Conservation (phyloP, 257 asterid species). For the Forsythia suspensa region DNA sequence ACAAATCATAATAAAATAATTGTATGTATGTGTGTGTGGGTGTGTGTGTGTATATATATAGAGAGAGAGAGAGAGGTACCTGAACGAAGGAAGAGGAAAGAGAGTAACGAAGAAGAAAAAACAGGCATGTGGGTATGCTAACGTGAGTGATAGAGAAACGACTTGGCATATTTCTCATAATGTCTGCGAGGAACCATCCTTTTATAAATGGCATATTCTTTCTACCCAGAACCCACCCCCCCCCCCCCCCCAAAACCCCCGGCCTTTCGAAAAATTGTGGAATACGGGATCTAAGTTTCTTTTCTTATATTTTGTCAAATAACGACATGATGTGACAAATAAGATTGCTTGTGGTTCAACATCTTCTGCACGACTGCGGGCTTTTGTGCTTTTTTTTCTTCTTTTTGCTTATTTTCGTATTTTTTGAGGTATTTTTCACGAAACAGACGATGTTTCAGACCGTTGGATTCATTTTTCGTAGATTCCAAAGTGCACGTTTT, state of each 20-base stretch:
- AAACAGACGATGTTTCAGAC: too few species aligned
- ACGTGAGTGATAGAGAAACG: conserved; percentile 12
- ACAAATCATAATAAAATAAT: conserved; percentile 3
- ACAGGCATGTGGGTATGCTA: conserved; percentile 21
- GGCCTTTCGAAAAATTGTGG: too few species aligned
- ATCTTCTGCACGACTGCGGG: too few species aligned
- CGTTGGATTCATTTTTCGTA: background rate
- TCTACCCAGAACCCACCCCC: background rate
- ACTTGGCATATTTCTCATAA: background rate
- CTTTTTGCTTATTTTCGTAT: background rate
- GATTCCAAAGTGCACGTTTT: background rate
- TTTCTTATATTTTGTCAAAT: too few species aligned
- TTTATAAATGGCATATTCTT: background rate
- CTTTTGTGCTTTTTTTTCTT: too few species aligned
- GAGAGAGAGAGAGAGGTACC: conserved; percentile 18
- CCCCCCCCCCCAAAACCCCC: too few species aligned
- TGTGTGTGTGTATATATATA: background rate
- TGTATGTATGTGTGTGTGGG: background rate
- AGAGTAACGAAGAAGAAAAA: background rate
- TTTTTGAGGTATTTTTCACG: too few species aligned
- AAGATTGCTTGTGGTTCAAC: too few species aligned
- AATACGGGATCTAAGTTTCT: too few species aligned
- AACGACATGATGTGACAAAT: too few species aligned
- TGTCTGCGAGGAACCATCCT: conserved; percentile 12
- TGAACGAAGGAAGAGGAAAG: background rate